phyloP scores from a whole-genome alignment of 805 yeast species.

The Yarrowia bubula region DNA sequence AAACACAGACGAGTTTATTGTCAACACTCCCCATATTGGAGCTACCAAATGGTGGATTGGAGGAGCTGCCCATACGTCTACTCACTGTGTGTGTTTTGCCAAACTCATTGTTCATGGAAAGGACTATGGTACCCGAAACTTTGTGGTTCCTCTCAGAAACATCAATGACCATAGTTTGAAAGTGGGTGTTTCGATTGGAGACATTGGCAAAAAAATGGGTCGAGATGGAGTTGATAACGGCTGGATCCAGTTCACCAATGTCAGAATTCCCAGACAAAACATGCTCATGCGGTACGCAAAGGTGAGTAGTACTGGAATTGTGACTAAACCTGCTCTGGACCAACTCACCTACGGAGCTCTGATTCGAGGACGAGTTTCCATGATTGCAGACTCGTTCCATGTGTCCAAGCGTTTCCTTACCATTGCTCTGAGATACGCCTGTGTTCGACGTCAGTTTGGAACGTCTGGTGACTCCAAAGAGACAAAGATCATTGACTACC shows the following conservation, averaged over 20 bases:
- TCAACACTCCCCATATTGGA: slow-evolving; percentile 83
- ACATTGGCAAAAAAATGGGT: slow-evolving; percentile 93
- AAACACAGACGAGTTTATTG: slow-evolving; percentile 61
- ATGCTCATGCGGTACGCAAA: slow-evolving; percentile 77
- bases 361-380: slow-evolving; percentile 81
- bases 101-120: slow-evolving; percentile 74
- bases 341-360: slow-evolving; percentile 86
- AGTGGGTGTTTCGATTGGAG: slow-evolving; percentile 84
- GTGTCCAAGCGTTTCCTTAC: slow-evolving; percentile 76
- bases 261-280: slow-evolving; percentile 74
- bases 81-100: slow-evolving; percentile 79
- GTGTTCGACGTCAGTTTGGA: slow-evolving; percentile 82
- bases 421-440: slow-evolving; percentile 85
- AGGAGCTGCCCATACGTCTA: slow-evolving; percentile 95
- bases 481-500: slow-evolving; percentile 76
- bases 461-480: slow-evolving; percentile 51
- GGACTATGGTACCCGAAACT: slow-evolving; percentile 89
- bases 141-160: slow-evolving; percentile 88
- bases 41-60: slow-evolving; percentile 99
- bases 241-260: slow-evolving; percentile 87
- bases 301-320: slow-evolving; percentile 66
- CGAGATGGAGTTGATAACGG: slow-evolving; percentile 94
- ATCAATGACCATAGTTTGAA: slow-evolving; percentile 57
- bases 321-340: slow-evolving; percentile 74
- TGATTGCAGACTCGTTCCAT: slow-evolving; percentile 83